Evolutionary conservation across 176 grass and related monocot genomes (phyloP).

Genomic region (Guadua angustifolia): DNA sequence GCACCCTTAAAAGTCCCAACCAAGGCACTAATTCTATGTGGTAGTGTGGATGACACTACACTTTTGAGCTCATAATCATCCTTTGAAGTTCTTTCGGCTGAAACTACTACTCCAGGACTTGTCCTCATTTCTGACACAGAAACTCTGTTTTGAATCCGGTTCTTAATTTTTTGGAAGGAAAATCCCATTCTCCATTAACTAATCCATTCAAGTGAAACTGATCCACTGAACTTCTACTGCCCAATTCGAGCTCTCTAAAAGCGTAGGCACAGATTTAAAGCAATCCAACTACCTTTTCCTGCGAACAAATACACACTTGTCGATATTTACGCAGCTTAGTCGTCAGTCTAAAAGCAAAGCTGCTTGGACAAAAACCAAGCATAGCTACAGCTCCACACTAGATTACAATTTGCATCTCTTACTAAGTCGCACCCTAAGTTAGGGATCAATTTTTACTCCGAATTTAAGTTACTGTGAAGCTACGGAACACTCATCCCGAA

Average conservation of each 20-base stretch:
- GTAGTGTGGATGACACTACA: neutral
- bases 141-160: neutral
- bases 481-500: neutral
- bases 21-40: neutral
- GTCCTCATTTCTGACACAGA: neutral
- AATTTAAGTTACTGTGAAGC: neutral
- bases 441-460: neutral
- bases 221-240: neutral
- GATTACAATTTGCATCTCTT: neutral
- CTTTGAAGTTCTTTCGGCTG: neutral
- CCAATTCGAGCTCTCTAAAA: neutral
- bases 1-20: neutral
- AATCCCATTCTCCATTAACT: neutral
- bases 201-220: neutral
- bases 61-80: neutral
- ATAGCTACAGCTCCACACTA: neutral
- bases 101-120: neutral
- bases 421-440: neutral
- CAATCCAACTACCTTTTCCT: neutral
- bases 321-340: neutral
- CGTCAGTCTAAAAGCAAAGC: neutral
- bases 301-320: neutral
- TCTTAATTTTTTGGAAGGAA: neutral
- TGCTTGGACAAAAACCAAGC: neutral
- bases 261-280: neutral